Percentiles rank a stretch among this genome's conserved stretches.
phyloP scores from a whole-genome alignment of 345 rosid genomes.

The Salix purpurea region DNA sequence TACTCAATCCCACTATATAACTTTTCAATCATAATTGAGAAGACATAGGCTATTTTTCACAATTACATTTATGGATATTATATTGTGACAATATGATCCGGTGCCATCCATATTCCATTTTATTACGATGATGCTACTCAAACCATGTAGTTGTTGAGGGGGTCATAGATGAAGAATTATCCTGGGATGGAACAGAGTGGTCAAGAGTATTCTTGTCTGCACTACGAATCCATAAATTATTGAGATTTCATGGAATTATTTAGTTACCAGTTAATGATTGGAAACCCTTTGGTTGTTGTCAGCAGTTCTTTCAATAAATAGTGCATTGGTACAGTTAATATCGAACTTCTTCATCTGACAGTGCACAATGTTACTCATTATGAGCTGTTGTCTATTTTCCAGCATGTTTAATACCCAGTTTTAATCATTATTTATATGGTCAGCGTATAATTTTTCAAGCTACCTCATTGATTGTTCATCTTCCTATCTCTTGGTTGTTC shows the following conservation, averaged over 20 bases:
- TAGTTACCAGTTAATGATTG: not conserved
- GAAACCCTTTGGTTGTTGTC: not conserved
- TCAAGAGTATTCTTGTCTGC: not conserved
- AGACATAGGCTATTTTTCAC: not conserved
- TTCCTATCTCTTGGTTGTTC: constrained; percentile 1
- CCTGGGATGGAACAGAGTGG: not conserved
- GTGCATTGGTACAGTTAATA: not conserved
- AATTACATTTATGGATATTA: not conserved
- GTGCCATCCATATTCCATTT: no score
- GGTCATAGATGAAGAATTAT: not conserved
- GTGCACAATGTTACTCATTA: not conserved
- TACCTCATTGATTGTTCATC: not conserved
- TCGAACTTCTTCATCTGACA: not conserved
- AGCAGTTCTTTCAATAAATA: not conserved
- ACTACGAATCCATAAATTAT: not conserved
- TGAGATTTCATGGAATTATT: not conserved
- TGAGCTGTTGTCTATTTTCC: not conserved
- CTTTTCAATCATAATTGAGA: not conserved
- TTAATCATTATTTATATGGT: not conserved
- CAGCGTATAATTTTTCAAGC: not conserved
- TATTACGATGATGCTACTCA: no score
- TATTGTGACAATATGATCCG: not conserved
- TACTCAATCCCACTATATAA: not conserved
- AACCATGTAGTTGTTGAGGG: no score
- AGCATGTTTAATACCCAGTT: not conserved